Evolutionary conservation across 495 filamentous ascomycete species (phyloP).

Genomic region (Penicillium fimorum): DNA sequence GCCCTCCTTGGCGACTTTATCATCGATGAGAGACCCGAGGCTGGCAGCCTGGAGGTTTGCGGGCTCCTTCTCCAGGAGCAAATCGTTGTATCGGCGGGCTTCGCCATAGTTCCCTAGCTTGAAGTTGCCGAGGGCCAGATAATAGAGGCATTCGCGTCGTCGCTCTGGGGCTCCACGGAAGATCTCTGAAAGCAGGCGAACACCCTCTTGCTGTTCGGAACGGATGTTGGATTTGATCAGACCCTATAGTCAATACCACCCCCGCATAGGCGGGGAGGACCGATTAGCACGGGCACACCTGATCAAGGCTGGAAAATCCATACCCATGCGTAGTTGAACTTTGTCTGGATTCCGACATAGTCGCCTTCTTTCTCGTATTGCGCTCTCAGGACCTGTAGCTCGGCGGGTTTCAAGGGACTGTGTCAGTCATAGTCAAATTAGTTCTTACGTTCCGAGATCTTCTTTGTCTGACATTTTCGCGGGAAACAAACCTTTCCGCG

Average conservation of each 20-base stretch:
- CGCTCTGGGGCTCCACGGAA: constrained; percentile 89
- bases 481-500: constrained; percentile 81
- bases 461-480: constrained; percentile 2
- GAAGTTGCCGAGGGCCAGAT: constrained; percentile 94
- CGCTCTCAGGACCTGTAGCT: constrained; percentile 84
- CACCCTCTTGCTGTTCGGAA: constrained; percentile 88
- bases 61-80: constrained; percentile 84
- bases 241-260: constrained; percentile 54
- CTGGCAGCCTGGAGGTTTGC: constrained; percentile 85
- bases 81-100: constrained; percentile 89
- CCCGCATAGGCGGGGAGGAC: constrained; percentile 16
- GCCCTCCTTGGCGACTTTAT: constrained; percentile 93
- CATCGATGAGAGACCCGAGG: constrained; percentile 82
- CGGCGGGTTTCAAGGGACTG: constrained; percentile 82
- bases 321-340: constrained; percentile 99
- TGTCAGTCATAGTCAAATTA: constrained; percentile 7
- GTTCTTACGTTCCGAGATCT: constrained; percentile 9
- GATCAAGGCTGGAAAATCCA: constrained; percentile 10
- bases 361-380: constrained; percentile 97
- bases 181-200: constrained; percentile 92
- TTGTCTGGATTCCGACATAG: constrained; percentile 95
- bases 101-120: constrained; percentile 97
- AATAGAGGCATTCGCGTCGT: constrained; percentile 95
- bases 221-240: constrained; percentile 87
- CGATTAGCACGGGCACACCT: constrained; percentile 13